Conservation (phyloP, 2,329 filamentous ascomycete species). For the Aureobasidium sp. region DNA sequence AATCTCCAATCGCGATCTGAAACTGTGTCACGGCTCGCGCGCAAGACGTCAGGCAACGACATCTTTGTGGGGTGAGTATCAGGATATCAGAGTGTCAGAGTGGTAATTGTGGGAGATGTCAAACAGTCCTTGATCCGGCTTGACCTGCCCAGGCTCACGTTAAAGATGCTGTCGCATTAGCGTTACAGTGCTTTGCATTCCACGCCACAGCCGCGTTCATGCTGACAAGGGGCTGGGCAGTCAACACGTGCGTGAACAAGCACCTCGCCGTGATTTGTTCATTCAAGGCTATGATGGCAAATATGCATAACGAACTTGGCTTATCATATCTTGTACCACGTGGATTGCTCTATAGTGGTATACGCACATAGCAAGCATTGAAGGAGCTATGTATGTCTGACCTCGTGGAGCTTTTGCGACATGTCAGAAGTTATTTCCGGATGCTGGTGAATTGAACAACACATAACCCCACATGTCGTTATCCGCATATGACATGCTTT, state of each 20-base stretch:
- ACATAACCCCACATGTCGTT: background rate
- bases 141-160: background rate
- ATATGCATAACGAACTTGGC: background rate
- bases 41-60: background rate
- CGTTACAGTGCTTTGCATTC: slow-evolving; percentile 7
- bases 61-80: background rate
- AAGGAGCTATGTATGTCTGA: background rate
- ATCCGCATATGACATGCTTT: background rate
- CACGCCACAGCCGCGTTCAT: background rate
- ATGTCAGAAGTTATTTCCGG: background rate
- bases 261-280: background rate
- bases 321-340: background rate
- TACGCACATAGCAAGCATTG: background rate
- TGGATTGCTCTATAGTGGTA: background rate
- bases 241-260: background rate
- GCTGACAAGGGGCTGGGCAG: background rate
- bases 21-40: background rate
- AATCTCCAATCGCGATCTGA: background rate
- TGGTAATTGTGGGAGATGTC: background rate
- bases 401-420: background rate
- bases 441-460: background rate
- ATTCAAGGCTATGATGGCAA: background rate
- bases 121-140: background rate
- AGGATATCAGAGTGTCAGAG: background rate
- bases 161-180: background rate